Base-by-base conservation (phyloP, 1,284 basidiomycete genomes). In the Phylloporus gajari region DNA sequence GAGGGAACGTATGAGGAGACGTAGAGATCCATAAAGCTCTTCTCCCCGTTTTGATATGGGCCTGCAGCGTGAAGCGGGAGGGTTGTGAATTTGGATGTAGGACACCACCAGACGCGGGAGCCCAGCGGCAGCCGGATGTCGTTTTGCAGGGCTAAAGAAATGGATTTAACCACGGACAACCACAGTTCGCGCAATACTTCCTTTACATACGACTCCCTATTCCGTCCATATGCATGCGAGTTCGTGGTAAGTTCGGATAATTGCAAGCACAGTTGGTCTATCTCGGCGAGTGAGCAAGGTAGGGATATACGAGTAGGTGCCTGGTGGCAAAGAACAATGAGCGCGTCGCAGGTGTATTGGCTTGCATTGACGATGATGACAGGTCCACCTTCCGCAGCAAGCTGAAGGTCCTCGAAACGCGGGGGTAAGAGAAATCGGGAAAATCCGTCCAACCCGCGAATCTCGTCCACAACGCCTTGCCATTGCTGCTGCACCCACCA, bases 31-130 rank as follows among this genome's bases (percentile, higher is more conserved):
- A 51, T 51, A 11, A 51, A 11, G 48, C 25, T n/a, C 25, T n/a
- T 51, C 48, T 51, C 7, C 1, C 21, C 25, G 11, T 51, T 51
- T 51, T 23, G 21, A 7, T 51, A 23, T 9, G 48, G 48, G 25
- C 48, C 48, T 25, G 48, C 25, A 11, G 48, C 48, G 25, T 51
- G 48, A 23, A 51, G 25, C 11, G 25, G 48, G 48, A 51, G 44
- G 15, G 19, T 42, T 12, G 42, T 62, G 40, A 62, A 62, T 12
- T 12, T 62, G 9, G 60, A 62, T 23, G 60, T 62, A 15, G 25
- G 60, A 17, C 42, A 62, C 60, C 60, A 62, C 60, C 60, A 62
- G 9, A 62, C 42, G 27, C 38, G 60, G 13, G 60, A 62, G 25
- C 38, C 40, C 12, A 12, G 8, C 13, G 60, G 60, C 25, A 62